Evolutionary conservation across 1,139 yeast species (phyloP), one percentile per base, ranked within the genome.

Genomic region (Pichia sp.): DNA sequence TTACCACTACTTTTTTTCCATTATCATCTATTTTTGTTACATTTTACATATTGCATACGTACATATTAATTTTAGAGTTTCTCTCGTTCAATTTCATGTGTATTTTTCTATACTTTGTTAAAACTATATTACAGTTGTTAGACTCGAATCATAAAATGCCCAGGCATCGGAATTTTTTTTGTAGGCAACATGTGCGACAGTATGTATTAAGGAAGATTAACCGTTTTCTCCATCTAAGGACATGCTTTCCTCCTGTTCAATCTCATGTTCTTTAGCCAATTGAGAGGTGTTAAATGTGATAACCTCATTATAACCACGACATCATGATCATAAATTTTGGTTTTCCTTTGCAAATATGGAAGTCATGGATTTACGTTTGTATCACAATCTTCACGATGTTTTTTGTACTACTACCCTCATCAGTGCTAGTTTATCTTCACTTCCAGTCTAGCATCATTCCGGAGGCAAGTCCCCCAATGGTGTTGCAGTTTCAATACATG

Each of bases 401-500:
- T 15, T 51, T 54, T 11, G 47, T 59, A 1, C 42, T 59, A n/a
- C 26, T 59, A 16, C 62, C 62, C 5, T 40, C 51, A n/a, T 57
- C 61, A 8, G 42, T 58, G 4, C 16, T 56, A 4, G 50, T 56
- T n/a, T 59, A 53, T 44, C 38, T 55, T 29, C 60, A 54, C 19
- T 59, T 57, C 16, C 56, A 56, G 47, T 46, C 57, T 5, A 45
- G 54, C 4, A 42, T 59, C 1, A 41, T 59, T n/a, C 62, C 59
- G 2, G 44, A 26, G 13, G 13, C 52, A 46, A 16, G 58, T 36
- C 41, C 54, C 30, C 11, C 47, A 36, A 49, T 56, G 54, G 50
- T 16, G 15, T 44, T 54, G 30, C 58, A 53, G 44, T 56, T 56
- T 31, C 60, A 55, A 38, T 52, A 46, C 47, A 26, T 45, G 31